These are phyloP conservation scores for Lodderomyces theae DNA, from an alignment of 1,139 yeast genomes.

Conservation along the genomic window DNA sequence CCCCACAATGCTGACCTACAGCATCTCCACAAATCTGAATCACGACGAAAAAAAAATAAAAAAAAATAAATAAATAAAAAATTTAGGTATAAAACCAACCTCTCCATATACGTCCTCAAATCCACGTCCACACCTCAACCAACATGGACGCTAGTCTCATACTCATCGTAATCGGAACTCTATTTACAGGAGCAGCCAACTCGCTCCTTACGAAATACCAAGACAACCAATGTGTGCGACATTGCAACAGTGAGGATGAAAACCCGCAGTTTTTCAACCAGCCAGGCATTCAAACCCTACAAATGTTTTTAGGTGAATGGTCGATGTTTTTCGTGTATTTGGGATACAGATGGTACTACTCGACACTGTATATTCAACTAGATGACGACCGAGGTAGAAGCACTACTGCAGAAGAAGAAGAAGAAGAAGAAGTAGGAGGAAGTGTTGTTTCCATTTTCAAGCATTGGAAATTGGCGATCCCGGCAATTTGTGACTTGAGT, in stretches of 20 bases:
- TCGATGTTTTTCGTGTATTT: conserved; percentile 48
- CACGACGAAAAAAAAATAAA: too few species aligned
- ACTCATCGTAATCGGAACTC: conserved; percentile 47
- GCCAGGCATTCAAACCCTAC: conserved; percentile 77
- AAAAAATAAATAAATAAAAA: too few species aligned
- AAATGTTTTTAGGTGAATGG: conserved; percentile 78
- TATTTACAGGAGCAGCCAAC: conserved; percentile 71
- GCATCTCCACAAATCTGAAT: background rate
- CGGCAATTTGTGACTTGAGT: conserved; percentile 67
- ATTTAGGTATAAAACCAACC: too few species aligned
- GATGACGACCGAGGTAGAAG: too few species aligned
- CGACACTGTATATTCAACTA: conserved; percentile 7
- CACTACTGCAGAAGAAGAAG: too few species aligned
- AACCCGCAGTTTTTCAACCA: conserved; percentile 59
- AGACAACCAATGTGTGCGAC: conserved; percentile 71
- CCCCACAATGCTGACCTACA: too few species aligned
- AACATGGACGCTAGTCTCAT: conserved; percentile 14
- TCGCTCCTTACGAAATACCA: conserved; percentile 75
- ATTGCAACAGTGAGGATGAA: conserved; percentile 53
- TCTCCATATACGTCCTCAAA: too few species aligned
- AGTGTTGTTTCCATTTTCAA: conserved; percentile 16
- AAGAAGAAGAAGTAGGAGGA: background rate
- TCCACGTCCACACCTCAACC: too few species aligned
- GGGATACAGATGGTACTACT: conserved; percentile 21
- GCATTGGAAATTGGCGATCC: conserved; percentile 45